A percentile compares a stretch with the other conserved stretches of the same genome.
Conservation (phyloP, 148 eudicot species). For the Arctostaphylos glauca region DNA sequence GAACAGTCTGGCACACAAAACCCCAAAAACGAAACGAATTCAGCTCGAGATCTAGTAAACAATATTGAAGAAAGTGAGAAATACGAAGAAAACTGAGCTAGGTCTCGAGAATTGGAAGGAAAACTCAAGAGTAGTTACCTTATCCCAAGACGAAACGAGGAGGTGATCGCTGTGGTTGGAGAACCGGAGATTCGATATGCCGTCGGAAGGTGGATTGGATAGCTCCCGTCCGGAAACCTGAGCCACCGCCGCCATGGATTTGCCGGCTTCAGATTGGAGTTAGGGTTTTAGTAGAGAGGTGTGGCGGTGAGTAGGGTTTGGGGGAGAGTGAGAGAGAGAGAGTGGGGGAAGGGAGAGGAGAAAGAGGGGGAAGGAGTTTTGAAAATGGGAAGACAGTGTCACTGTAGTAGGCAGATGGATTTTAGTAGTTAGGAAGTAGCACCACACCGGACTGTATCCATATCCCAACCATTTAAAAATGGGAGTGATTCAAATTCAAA, state of each 20-base stretch:
- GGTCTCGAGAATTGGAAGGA: background rate
- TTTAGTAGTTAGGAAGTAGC: background rate
- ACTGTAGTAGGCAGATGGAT: background rate
- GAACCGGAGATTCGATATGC: conserved; percentile 33
- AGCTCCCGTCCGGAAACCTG: conserved; percentile 64
- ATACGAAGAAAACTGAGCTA: background rate
- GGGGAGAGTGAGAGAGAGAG: background rate
- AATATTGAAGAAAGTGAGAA: background rate
- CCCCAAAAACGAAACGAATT: background rate
- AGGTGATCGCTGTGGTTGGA: conserved; percentile 83
- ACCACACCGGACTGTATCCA: background rate
- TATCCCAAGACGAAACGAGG: conserved; percentile 94
- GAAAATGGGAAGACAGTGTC: background rate
- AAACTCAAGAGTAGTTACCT: conserved; percentile 27
- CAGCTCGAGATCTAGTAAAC: background rate
- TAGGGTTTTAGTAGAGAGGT: conserved; percentile 1
- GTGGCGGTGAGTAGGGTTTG: background rate
- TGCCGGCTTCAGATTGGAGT: background rate
- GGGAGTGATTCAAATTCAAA: conserved; percentile 10
- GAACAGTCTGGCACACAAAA: conserved; percentile 50
- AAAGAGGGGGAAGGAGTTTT: conserved; percentile 6
- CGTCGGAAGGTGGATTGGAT: conserved; percentile 72
- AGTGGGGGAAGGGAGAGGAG: background rate
- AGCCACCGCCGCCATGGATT: conserved; percentile 54
- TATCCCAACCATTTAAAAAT: background rate